Evolutionary conservation across 2,329 filamentous ascomycete genomes (phyloP), one percentile per base, ranked within the genome.

Genomic region (Colletotrichum sp.): DNA sequence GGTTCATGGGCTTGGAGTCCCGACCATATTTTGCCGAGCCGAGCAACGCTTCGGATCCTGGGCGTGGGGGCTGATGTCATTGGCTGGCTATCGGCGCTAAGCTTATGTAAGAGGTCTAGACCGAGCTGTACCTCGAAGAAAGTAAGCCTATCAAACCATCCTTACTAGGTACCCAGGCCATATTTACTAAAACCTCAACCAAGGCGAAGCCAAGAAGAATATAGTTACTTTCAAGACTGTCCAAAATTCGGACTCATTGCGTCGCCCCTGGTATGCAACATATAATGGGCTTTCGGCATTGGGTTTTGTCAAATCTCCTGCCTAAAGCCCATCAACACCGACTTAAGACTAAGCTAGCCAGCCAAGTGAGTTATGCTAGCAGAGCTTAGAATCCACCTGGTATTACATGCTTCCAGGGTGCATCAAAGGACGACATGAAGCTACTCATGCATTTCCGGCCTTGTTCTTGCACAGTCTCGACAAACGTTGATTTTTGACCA

Each of bases 11-110:
- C 44, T 22, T 74, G 28, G 65, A 74, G 71, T 70, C 74, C 74
- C 44, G 74, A 76, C 59, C 64, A 70, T 27, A 52, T 71, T 71
- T 71, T 67, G 66, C 74, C 74, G 74, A 76, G 71, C 74, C 74
- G 74, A 76, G 74, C 66, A 66, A 52, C 44, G 44, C 25, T 75
- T 64, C 67, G 64, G 71, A 66, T 34, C 32, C 34, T 32, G 11
- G 27, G 52, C 44, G 66, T 39, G 74, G 74, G 28, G 66, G 25
- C 55, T 75, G 61, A 76, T 75, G 74, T 70, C 72, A 76, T 76
- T 76, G 74, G 74, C 57, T 36, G 39, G 22, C 13, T 16, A 72
- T 72, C 63, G 63, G 55, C 27, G 64, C 19, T 12, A 44, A 66
- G 71, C 64, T 76, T 76, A 76, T 15, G 70, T 76, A 76, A 76